Evolutionary conservation across 192 early-diverging fungal genomes (phyloP), one percentile per base, ranked within the genome.

Genomic region (Coemansia sp.): DNA sequence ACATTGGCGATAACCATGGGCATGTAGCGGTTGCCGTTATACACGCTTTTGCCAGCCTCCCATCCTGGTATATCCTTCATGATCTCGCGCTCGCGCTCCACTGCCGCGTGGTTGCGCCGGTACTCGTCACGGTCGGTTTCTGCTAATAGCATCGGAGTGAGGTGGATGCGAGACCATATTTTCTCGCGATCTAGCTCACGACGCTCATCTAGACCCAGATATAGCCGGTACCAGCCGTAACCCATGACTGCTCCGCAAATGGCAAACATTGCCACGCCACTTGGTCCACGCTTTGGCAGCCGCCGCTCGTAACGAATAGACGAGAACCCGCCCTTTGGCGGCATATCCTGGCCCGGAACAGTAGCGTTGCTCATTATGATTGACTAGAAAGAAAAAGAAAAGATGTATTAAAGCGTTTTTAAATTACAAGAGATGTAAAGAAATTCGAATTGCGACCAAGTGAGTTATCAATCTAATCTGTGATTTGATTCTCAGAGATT

Each of bases 111-210:
- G 50, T 90, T 84, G n/a, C 95, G 87, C 61, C 95, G 88, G 77
- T 94, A 92, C 23, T 86, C 80, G 76, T 98, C 96, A 21, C 97
- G 88, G 79, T 99, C 97, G 5, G 88, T 85, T 86, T 99, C 97
- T 42, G 97, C 96, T 73, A 94, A 91, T 33, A 98, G 87, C 67
- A 97, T 66, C 3, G 97, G 97, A 19, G 94, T 85, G 19, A 99
- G 84, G 86, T 95, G 86, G 69, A 99, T 94, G 50, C 97, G 90
- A 59, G 90, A 79, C 97, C 97, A 99, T 13, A 89, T 86, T 68
- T 96, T 94, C 79, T 98, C 96, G 66, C 97, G 90, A 43, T 91
- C 88, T 28, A 96, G 84, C 71, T 99, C 97, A 55, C 96, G 74
- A 26, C 81, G 61, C 61, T 84, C 80, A 21, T 75, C 72, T 2